phyloP scores from a whole-genome alignment of 169 alveolate species.

The Besnoitia besnoiti region DNA sequence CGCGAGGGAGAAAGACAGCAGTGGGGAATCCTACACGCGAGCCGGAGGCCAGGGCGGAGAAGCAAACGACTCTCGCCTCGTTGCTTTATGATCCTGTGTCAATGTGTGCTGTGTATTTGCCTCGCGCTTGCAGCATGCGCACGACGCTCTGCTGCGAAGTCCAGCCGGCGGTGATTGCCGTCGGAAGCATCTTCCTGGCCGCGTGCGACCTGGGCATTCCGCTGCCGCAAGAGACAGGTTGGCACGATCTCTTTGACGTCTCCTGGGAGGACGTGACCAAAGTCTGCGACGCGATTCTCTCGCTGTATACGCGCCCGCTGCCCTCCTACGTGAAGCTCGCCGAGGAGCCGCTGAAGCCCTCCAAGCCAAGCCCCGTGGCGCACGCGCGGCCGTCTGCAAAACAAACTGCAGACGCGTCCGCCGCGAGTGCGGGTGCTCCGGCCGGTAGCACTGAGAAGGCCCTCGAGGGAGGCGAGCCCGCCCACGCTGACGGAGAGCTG shows the following conservation, averaged over 20 bases:
- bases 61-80: not conserved
- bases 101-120: not conserved
- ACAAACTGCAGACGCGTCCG: not conserved
- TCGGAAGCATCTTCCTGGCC: slow-evolving; percentile 78
- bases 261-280: slow-evolving; percentile 77
- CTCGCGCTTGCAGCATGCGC: slow-evolving; percentile 72
- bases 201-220: slow-evolving; percentile 77
- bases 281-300: slow-evolving; percentile 76
- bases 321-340: slow-evolving; percentile 62
- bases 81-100: not conserved
- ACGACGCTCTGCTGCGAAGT: slow-evolving; percentile 80
- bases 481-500: no score
- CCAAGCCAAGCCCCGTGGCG: not conserved
- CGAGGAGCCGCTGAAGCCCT: slow-evolving; percentile 29
- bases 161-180: slow-evolving; percentile 81
- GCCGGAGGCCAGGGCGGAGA: not conserved
- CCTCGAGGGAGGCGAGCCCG: not conserved
- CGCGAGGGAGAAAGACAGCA: not conserved
- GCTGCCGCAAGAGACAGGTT: slow-evolving; percentile 75
- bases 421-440: not conserved
- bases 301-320: slow-evolving; percentile 68
- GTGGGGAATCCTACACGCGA: not conserved
- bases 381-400: not conserved
- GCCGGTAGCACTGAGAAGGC: not conserved
- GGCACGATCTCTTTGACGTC: slow-evolving; percentile 79